phyloP scores from a whole-genome alignment of 257 asterid species.

The Jacaranda copaia region DNA sequence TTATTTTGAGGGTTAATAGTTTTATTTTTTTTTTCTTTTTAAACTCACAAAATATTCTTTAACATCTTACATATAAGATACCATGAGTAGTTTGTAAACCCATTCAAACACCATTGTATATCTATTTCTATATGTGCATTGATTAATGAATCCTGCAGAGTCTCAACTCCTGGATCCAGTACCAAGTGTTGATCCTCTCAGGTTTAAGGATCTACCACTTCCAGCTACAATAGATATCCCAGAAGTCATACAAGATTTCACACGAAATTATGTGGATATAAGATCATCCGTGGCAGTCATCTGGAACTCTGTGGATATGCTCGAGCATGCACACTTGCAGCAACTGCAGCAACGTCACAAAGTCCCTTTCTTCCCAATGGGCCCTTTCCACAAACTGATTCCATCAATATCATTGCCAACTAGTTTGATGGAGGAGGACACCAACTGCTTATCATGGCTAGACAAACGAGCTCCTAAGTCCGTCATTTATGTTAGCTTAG shows the following conservation, averaged over 20 bases:
- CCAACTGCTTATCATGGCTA: conserved; percentile 50
- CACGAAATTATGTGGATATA: conserved; percentile 25
- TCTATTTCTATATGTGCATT: no score
- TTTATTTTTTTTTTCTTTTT: no score
- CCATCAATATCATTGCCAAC: conserved; percentile 33
- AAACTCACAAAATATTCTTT: no score
- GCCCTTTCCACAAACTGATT: conserved; percentile 63
- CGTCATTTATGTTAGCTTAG: conserved; percentile 52
- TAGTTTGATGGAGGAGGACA: conserved; percentile 47
- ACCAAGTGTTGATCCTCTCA: conserved; percentile 46
- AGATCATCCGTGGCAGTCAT: conserved; percentile 53
- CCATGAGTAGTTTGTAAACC: no score
- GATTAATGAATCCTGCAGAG: conserved; percentile 35
- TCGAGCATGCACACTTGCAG: conserved; percentile 40
- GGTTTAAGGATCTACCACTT: conserved; percentile 51
- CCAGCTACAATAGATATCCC: conserved; percentile 18
- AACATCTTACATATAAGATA: no score
- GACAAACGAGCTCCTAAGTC: conserved; percentile 46
- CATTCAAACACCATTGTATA: no score
- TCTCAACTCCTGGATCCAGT: conserved; percentile 36
- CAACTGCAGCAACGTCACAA: conserved; percentile 39
- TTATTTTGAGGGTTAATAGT: no score
- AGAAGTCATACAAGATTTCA: conserved; percentile 35
- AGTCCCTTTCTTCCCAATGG: conserved; percentile 60
- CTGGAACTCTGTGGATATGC: conserved; percentile 51